phyloP scores from a whole-genome alignment of 208 protist genomes.

The Phytomonas sp. region DNA sequence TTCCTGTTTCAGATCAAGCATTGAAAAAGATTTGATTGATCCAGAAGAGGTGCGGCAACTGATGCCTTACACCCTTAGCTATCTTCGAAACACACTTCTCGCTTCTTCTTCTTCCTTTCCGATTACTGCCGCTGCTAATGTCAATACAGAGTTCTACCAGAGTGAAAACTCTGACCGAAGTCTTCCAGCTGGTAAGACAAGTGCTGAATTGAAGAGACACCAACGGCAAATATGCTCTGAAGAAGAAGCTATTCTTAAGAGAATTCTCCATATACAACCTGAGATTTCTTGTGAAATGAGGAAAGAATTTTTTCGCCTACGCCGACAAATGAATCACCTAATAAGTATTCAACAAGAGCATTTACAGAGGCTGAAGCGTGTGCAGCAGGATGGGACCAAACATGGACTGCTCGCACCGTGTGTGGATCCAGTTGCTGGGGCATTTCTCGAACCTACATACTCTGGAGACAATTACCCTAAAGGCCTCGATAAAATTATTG shows the following conservation, averaged over 20 bases:
- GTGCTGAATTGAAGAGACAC: neutral
- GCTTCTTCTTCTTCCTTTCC: neutral
- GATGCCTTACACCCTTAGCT: neutral
- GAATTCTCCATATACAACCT: conserved; percentile 3
- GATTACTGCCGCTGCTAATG: neutral
- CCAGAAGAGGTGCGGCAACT: neutral
- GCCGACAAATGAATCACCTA: conserved; percentile 6
- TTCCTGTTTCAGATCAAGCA: neutral
- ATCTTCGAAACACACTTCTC: neutral
- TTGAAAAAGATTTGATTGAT: neutral
- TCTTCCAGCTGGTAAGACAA: neutral
- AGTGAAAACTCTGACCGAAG: neutral
- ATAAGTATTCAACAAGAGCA: conserved; percentile 4
- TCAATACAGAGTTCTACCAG: neutral
- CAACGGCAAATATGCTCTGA: conserved; percentile 1
- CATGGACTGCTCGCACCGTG: neutral
- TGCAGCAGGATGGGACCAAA: neutral
- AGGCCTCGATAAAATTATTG: neutral
- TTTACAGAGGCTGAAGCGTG: neutral
- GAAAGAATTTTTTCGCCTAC: conserved; percentile 1
- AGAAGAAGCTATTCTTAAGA: neutral
- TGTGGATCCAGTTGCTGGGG: neutral
- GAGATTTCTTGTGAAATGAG: conserved; percentile 5
- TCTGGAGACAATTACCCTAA: neutral
- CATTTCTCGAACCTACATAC: neutral